Evolutionary conservation across 1,139 yeast species (phyloP).

Genomic region (Arxiozyma slooffiae): DNA sequence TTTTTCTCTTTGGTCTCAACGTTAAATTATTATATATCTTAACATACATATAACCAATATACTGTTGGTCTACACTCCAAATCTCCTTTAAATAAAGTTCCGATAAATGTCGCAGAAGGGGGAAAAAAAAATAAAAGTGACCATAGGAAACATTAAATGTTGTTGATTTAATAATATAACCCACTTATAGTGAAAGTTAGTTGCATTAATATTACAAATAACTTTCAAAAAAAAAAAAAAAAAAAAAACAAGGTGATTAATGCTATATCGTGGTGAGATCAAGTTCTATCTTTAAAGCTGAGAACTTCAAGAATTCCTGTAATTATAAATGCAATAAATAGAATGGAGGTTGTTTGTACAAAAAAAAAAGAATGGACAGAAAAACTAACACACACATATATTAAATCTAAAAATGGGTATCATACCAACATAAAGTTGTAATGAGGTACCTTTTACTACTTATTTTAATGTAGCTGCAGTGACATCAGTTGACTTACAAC

Average conservation of each 20-base stretch:
- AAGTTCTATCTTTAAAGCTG: conserved; percentile 62
- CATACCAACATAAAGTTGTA: conserved; percentile 21
- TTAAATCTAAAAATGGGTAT: conserved; percentile 33
- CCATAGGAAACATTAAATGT: conserved; percentile 67
- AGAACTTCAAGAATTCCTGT: conserved; percentile 56
- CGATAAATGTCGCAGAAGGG: conserved; percentile 38
- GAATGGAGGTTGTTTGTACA: conserved; percentile 71
- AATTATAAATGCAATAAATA: conserved; percentile 48
- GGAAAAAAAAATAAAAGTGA: conserved; percentile 47
- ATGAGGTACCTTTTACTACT: not conserved
- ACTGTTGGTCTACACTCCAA: conserved; percentile 24
- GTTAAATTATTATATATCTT: conserved; percentile 19
- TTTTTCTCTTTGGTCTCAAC: conserved; percentile 24
- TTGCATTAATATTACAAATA: conserved; percentile 66
- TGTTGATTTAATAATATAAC: conserved; percentile 64
- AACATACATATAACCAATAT: conserved; percentile 23
- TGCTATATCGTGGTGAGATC: conserved; percentile 35
- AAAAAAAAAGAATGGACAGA: too few relatives aligned
- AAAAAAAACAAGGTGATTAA: conserved; percentile 39
- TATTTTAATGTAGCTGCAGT: not conserved
- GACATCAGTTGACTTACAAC: not conserved
- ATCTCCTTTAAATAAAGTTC: conserved; percentile 20
- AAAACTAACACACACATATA: conserved; percentile 40
- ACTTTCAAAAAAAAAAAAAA: conserved; percentile 64
- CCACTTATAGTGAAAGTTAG: conserved; percentile 89